Evolutionary conservation across 139 green algal genomes (phyloP).

Genomic region (Haematococcus lacustris): DNA sequence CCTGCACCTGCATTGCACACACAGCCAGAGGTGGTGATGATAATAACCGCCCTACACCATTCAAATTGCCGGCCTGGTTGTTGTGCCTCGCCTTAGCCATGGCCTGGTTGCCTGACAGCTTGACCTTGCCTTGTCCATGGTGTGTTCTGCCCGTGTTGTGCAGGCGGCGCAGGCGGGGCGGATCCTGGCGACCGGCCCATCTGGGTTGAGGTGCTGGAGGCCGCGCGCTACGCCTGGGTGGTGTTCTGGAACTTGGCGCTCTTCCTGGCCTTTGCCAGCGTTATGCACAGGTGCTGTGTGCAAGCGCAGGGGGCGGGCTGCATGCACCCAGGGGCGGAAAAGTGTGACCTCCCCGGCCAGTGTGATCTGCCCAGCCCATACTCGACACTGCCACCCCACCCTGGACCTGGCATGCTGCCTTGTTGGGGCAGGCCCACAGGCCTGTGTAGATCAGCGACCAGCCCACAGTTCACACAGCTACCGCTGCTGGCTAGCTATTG

Average conservation of each 20-base stretch:
- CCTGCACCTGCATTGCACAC: not conserved
- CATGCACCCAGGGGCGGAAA: no score
- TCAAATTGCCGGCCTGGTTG: not conserved
- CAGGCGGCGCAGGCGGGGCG: not conserved
- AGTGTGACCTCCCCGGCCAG: no score
- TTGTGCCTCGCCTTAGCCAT: not conserved
- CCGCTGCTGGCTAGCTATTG: no score
- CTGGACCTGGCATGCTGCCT: no score
- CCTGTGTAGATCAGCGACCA: no score
- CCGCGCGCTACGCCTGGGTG: slow-evolving; percentile 24
- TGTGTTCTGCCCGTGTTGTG: not conserved
- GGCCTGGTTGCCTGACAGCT: not conserved
- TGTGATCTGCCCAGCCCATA: no score
- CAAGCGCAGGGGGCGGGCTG: no score
- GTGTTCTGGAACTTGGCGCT: slow-evolving; percentile 36
- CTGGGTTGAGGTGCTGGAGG: slow-evolving; percentile 21
- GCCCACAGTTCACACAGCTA: no score
- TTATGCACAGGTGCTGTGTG: slow-evolving; percentile 37
- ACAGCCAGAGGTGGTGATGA: not conserved
- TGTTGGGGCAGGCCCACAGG: no score
- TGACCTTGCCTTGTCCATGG: not conserved
- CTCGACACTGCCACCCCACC: no score
- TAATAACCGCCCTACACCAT: not conserved
- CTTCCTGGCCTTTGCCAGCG: slow-evolving; percentile 36
- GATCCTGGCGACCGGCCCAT: not conserved